Conservation (phyloP, 108 stramenopile species). For the Nannochloropsis granulata region DNA sequence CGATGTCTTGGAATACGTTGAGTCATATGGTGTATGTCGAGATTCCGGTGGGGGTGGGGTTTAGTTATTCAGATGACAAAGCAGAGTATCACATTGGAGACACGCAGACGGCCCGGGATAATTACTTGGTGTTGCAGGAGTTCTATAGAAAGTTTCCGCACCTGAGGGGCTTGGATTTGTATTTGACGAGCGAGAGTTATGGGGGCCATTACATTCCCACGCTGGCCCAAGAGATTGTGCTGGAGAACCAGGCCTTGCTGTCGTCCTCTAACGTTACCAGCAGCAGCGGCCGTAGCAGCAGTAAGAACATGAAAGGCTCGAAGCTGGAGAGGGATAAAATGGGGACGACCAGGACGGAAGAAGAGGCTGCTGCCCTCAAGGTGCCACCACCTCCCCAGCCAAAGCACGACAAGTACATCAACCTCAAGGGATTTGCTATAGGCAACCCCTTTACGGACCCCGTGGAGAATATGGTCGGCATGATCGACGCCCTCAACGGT, state of each 20-base stretch:
- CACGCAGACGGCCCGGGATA: constrained; percentile 10
- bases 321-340: background rate
- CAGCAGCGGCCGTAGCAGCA: background rate
- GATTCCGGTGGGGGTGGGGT: constrained; percentile 17
- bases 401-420: background rate
- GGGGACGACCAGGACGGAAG: background rate
- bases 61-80: constrained; percentile 6
- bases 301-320: background rate
- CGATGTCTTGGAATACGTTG: constrained; percentile 39
- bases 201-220: constrained; percentile 31
- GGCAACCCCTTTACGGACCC: constrained; percentile 42
- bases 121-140: constrained; percentile 4
- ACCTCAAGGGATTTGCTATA: constrained; percentile 31
- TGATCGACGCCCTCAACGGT: background rate
- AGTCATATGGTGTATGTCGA: constrained; percentile 2
- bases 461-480: constrained; percentile 18
- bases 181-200: constrained; percentile 23
- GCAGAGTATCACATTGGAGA: constrained; percentile 9
- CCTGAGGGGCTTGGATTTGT: background rate
- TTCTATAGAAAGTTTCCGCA: constrained; percentile 3
- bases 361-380: background rate
- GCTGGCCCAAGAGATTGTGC: constrained; percentile 4
- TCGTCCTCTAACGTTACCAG: background rate
- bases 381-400: background rate
- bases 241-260: background rate